phyloP scores from a whole-genome alignment of 1,284 basidiomycete species.

The Cryptococcus jaspeensis region DNA sequence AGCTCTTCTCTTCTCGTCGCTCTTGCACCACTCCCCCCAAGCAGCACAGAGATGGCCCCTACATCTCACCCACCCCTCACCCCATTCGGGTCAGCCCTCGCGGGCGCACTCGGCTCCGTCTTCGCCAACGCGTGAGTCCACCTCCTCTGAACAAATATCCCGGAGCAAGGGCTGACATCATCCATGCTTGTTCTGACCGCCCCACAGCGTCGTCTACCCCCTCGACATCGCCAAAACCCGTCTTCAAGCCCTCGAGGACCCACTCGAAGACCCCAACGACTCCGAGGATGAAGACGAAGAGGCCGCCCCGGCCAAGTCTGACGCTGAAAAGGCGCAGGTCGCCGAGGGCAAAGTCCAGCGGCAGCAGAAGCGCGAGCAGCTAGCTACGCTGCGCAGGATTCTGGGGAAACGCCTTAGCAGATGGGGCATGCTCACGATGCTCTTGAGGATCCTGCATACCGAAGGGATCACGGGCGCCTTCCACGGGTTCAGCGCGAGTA shows the following conservation, averaged over 20 bases:
- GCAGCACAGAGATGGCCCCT: slow-evolving; percentile 7
- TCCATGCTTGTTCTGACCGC: background rate
- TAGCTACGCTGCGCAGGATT: background rate
- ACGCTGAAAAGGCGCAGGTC: slow-evolving; percentile 12
- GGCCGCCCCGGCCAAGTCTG: background rate
- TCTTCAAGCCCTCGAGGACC: slow-evolving; percentile 67
- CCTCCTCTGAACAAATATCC: background rate
- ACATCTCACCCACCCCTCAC: slow-evolving; percentile 59
- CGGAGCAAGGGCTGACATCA: background rate
- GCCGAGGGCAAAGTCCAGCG: slow-evolving; percentile 53
- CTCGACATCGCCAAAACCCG: slow-evolving; percentile 95
- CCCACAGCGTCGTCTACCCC: slow-evolving; percentile 80
- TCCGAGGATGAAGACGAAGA: slow-evolving; percentile 3
- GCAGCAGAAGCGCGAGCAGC: background rate
- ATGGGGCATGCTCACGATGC: slow-evolving; percentile 60
- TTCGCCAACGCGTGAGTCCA: slow-evolving; percentile 83
- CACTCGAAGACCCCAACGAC: slow-evolving; percentile 15
- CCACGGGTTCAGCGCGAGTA: slow-evolving; percentile 92
- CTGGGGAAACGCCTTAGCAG: slow-evolving; percentile 29
- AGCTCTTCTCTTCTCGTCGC: too few species aligned
- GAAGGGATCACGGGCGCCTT: slow-evolving; percentile 84
- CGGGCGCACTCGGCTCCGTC: slow-evolving; percentile 90
- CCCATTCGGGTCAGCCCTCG: slow-evolving; percentile 87
- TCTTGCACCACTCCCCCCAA: too few species aligned
- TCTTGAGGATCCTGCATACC: slow-evolving; percentile 68